Conservation (phyloP, 352 stramenopile genomes). For the Phytophthora sojae region DNA sequence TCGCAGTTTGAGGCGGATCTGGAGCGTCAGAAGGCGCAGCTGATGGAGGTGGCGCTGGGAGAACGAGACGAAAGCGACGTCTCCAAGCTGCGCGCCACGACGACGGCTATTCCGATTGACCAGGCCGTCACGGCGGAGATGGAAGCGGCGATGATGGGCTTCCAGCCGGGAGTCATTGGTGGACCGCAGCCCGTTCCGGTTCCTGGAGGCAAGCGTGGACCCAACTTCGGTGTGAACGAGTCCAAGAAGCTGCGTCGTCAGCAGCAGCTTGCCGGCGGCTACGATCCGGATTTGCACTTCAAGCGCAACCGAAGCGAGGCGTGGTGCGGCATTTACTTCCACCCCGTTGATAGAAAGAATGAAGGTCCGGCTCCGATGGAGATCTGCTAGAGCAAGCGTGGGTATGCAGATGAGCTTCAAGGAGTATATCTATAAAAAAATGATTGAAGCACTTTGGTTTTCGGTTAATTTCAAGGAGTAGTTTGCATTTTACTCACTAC, state of each 20-base stretch:
- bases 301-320: constrained; percentile 84
- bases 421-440: constrained; percentile 17
- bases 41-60: constrained; percentile 88
- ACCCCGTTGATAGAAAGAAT: constrained; percentile 47
- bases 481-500: no score
- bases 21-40: constrained; percentile 80
- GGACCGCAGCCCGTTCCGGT: constrained; percentile 81
- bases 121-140: constrained; percentile 89
- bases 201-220: constrained; percentile 79
- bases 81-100: constrained; percentile 73
- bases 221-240: constrained; percentile 81
- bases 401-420: constrained; percentile 13
- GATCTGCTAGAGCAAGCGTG: constrained; percentile 45
- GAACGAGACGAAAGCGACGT: constrained; percentile 86
- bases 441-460: background rate
- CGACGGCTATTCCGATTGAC: constrained; percentile 85
- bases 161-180: constrained; percentile 77
- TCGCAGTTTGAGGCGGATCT: constrained; percentile 84
- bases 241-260: constrained; percentile 81
- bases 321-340: constrained; percentile 82
- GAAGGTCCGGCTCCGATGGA: constrained; percentile 51
- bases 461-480: no score
- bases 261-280: constrained; percentile 83
- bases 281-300: constrained; percentile 80
- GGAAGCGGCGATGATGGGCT: constrained; percentile 90